phyloP scores from a whole-genome alignment of 129 eudicot species.

The Erigeron canadensis region DNA sequence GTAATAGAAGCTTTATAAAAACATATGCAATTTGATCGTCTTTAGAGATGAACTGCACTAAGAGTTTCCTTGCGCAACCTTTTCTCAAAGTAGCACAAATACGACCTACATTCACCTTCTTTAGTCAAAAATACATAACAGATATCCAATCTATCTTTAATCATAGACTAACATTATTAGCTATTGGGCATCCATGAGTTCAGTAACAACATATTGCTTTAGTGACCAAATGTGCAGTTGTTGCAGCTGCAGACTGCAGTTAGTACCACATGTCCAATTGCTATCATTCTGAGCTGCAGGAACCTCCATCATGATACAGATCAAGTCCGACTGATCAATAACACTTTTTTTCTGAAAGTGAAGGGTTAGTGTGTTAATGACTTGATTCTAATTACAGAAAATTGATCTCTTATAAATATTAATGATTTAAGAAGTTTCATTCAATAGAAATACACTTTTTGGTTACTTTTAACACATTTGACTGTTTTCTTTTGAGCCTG shows the following conservation, averaged over 20 bases:
- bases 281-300: constrained; percentile 53
- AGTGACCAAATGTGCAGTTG: constrained; percentile 60
- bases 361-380: too few species aligned
- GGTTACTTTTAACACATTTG: background rate
- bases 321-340: background rate
- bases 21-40: too few species aligned
- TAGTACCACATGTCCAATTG: constrained; percentile 68
- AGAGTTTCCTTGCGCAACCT: too few species aligned
- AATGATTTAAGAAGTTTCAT: background rate
- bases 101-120: constrained; percentile 11
- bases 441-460: background rate
- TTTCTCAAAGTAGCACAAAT: too few species aligned
- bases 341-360: background rate
- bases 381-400: background rate
- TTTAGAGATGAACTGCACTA: too few species aligned
- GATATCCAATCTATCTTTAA: constrained; percentile 21
- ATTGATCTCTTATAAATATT: background rate
- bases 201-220: constrained; percentile 10
- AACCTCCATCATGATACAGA: constrained; percentile 39
- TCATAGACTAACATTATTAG: constrained; percentile 22
- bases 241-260: constrained; percentile 65
- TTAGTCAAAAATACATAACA: constrained; percentile 11
- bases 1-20: too few species aligned
- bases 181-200: constrained; percentile 5
- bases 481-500: background rate